Base-by-base conservation (phyloP, 345 rosid species). In the Lenwebbia sp. region DNA sequence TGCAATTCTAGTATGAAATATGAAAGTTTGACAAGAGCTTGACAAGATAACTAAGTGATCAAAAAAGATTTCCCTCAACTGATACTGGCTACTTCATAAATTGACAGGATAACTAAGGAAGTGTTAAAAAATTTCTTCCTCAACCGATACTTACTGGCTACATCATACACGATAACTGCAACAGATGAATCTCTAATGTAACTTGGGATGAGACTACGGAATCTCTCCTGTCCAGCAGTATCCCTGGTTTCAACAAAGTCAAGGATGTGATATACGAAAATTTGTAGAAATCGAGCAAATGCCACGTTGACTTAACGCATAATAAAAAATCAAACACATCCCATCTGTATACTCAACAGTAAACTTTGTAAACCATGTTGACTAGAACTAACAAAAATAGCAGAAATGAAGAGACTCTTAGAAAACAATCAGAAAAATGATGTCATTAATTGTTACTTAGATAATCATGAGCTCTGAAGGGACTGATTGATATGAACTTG, bases 201-300 rank as follows among this genome's bases (percentile, higher is more conserved):
- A 89, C 99, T 96, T 21, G 99, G 99, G 85, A 96, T 96, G 49
- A 95, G 94, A 92, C 99, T 96, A 88, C 99, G 88, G 83, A 96
- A 96, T 83, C 99, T 94, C 94, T 96, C 99, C 86, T 96, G 98
- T 56, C 99, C 99, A 2, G 99, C 99, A 82, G 99, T 96, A 88
- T 96, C 99, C 99, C 98, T 96, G 74, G 26, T 44, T 37, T 19
- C 47, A 70, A 70, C 54, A 88, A 23, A 83, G 85, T 10, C 84
- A 50, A 56, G 83, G 56, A 30, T 49, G 4, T 57, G 87, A 82
- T 83, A 33, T 62, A 33, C 51, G 65, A 84, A 81, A 56, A 33
- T 47, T 54, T 44, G n/a, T 49, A 84, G 23, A 22, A 51, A 84
- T 22, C 25, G 5, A 19, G 78, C 78, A 70, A 33, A 33, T 19